Conservation (phyloP, 495 filamentous ascomycete species). For the Penicillium diatomitis region DNA sequence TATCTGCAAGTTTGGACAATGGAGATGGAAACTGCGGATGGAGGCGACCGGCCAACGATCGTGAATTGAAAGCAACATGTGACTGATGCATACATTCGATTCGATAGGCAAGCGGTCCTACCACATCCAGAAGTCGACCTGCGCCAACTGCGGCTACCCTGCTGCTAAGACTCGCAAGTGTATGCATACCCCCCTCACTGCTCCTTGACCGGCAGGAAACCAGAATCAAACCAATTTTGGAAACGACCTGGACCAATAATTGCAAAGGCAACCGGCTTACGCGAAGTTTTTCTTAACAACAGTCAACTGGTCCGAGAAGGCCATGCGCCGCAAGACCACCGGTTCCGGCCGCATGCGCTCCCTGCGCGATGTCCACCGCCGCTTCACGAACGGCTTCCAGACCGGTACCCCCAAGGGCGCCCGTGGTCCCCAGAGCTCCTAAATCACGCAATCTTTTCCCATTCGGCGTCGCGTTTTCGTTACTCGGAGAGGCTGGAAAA, state of each 20-base stretch:
- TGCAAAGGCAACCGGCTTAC: constrained; percentile 20
- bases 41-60: constrained; percentile 1
- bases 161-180: constrained; percentile 95
- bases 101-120: constrained; percentile 78
- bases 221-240: constrained; percentile 3
- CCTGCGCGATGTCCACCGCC: constrained; percentile 80
- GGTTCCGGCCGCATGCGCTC: constrained; percentile 89
- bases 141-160: constrained; percentile 95
- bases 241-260: constrained; percentile 1
- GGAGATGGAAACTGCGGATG: constrained; percentile 10
- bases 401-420: constrained; percentile 79
- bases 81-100: constrained; percentile 24
- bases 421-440: constrained; percentile 50
- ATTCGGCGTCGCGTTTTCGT: constrained; percentile 38
- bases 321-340: constrained; percentile 98
- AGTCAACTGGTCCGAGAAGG: constrained; percentile 99
- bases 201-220: constrained; percentile 1
- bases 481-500: constrained; percentile 35
- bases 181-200: constrained; percentile 51
- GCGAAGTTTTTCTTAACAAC: constrained; percentile 20
- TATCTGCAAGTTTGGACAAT: constrained; percentile 18
- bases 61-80: neutral
- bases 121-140: constrained; percentile 99
- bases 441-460: constrained; percentile 24
- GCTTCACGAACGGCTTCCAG: constrained; percentile 96